Conservation (phyloP, 768 basidiomycete species). For the Hypholoma sublateritium region DNA sequence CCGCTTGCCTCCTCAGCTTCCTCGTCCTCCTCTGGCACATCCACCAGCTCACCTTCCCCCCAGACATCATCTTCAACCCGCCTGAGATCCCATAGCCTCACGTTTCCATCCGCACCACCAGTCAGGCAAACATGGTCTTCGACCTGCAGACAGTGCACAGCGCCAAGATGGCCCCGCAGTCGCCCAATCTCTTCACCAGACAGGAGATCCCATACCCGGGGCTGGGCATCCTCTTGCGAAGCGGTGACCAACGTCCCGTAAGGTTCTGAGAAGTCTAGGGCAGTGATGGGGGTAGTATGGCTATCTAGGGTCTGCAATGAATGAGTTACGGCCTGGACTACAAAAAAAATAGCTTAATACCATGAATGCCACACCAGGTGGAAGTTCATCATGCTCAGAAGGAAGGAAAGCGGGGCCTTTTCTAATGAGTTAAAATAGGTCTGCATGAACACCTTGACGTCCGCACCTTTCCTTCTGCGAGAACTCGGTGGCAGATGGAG, state of each 20-base stretch:
- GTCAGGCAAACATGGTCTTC: constrained; percentile 91
- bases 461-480: constrained; percentile 64
- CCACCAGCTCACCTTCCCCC: constrained; percentile 56
- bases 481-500: constrained; percentile 57
- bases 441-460: background rate
- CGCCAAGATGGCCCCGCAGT: constrained; percentile 76
- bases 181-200: constrained; percentile 85
- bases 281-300: constrained; percentile 79
- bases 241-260: constrained; percentile 93
- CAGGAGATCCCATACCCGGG: constrained; percentile 93
- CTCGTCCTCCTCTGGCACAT: constrained; percentile 66
- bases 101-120: constrained; percentile 83
- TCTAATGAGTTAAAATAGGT: background rate
- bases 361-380: constrained; percentile 96
- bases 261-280: constrained; percentile 95
- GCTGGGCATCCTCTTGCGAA: constrained; percentile 81
- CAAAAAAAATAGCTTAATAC: constrained; percentile 34
- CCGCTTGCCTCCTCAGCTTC: constrained; percentile 43
- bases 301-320: constrained; percentile 68
- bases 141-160: constrained; percentile 89
- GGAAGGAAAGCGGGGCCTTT: constrained; percentile 93
- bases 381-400: constrained; percentile 95
- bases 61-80: constrained; percentile 72
- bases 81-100: constrained; percentile 90
- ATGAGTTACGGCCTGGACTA: constrained; percentile 5